phyloP scores from a whole-genome alignment of 1,139 yeast genomes.

The Candida sanyaensis region DNA sequence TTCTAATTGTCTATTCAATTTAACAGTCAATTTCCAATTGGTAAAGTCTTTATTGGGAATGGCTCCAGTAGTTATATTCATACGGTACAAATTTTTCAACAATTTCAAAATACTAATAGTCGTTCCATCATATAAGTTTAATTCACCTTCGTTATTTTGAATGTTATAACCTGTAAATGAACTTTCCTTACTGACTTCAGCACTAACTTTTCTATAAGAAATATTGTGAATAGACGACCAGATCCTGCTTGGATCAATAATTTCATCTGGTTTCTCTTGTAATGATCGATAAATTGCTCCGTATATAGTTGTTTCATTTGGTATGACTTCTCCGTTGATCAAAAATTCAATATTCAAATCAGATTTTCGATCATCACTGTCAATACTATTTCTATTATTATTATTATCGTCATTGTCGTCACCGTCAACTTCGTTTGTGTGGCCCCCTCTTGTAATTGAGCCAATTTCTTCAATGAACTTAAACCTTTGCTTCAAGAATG shows the following conservation, averaged over 20 bases:
- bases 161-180: conserved; percentile 16
- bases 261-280: conserved; percentile 39
- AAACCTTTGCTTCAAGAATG: conserved; percentile 51
- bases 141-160: conserved; percentile 31
- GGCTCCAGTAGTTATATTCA: conserved; percentile 35
- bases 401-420: background rate
- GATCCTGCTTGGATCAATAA: conserved; percentile 50
- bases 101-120: conserved; percentile 56
- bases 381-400: conserved; percentile 1
- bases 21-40: conserved; percentile 84
- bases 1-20: conserved; percentile 82
- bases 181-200: conserved; percentile 16
- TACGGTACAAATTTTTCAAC: conserved; percentile 51
- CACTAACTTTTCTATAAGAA: conserved; percentile 45
- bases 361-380: conserved; percentile 13
- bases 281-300: conserved; percentile 71
- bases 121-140: conserved; percentile 40
- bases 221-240: conserved; percentile 63
- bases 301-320: conserved; percentile 72
- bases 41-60: conserved; percentile 54
- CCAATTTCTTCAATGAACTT: conserved; percentile 23
- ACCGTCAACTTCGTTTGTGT: background rate
- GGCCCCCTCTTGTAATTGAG: background rate
- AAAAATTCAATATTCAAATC: conserved; percentile 54
- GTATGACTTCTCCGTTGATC: conserved; percentile 60